Evolutionary conservation across 768 basidiomycete species (phyloP), one percentile per base, ranked within the genome.

Genomic region (Fistulinella prunicolor): DNA sequence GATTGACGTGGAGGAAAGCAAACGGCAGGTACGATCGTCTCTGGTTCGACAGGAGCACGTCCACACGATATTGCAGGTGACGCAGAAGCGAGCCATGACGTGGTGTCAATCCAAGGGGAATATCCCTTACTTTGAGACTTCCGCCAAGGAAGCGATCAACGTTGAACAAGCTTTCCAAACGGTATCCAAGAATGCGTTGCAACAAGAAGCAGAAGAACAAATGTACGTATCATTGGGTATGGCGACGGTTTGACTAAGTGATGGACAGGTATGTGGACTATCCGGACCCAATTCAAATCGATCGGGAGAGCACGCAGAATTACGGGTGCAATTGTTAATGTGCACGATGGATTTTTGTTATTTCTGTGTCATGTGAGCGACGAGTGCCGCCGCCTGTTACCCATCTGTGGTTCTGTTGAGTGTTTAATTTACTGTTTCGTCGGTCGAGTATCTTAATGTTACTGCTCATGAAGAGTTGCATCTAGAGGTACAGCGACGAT

Each of bases 101-200:
- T 99, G 96, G 96, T 99, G 96, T 69, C 94, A 98, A 62, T 87
- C 94, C 49, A 98, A 98, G 74, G 95, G 95, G 65, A 98, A 98
- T 71, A 97, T 99, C 55, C 96, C 96, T 23, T 99, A 98, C 73
- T 99, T 98, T 67, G 96, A 99, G 75, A 98, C 96, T 6, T 99
- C 96, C 9, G 96, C 96, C 34, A 99, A 99, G 73, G 96, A 99
- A 71, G 95, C 96, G 10, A 97, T 98, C 78, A 99, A 99, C 62
- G 96, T 99, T 46, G 96, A 99, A 68, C 95, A 98, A 68, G 96
- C 95, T 4, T 99, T 99, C 84, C 94, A 96, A 70, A 96, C 94
- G 2, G 94, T 98, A 47, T 95, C 95, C n/a, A 95, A 95, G 89
- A 98, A 96, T 67, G 96, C 96, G 10, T 72, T 99, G 56, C 91